Evolutionary conservation across 2,329 filamentous ascomycete species (phyloP), one percentile per base, ranked within the genome.

Genomic region (Colletotrichum acutatum): DNA sequence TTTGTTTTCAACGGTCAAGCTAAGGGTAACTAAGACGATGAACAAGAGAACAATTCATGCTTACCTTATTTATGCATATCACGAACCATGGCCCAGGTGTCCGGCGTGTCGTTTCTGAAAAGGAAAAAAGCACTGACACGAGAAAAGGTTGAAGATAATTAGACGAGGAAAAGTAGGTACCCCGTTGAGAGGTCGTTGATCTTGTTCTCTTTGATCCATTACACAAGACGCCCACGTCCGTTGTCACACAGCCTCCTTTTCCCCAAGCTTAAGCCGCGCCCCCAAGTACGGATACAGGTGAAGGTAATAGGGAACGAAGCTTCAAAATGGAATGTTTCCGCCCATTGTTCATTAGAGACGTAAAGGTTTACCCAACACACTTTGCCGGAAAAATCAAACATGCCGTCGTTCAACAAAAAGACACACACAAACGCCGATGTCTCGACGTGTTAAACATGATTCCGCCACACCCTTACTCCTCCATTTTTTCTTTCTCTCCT

Each of bases 341-440:
- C 68, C 57, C 66, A 32, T 37, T 34, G 32, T 56, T 72, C 69
- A 72, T 68, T 57, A 59, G 32, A 19, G 24, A 66, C 30, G 30
- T 49, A 32, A 28, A 28, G 16, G 22, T n/a, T 28, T 30, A 52
- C 53, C 64, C 64, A 53, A 24, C 57, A 42, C 26, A 28, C 49
- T 37, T 32, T 26, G 42, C 34, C 42, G 22, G 49, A 19, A 46
- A 42, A 72, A 59, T n/a, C 54, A 58, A 60, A 57, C 67, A 61
- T 73, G 28, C 61, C 71, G 54, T 72, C 70, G 34, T 73, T 57
- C 56, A 52, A 71, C 61, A 70, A 60, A 37, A 9, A 63, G n/a
- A 63, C 42, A 68, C 24, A 28, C 37, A 28, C 14, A 42, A 64
- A 64, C 66, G 46, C 66, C 59, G 14, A 49, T 24, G 32, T 16